Percentiles rank a stretch among this genome's conserved stretches.
phyloP scores from a whole-genome alignment of 345 rosid genomes.

The Durio zibethinus region DNA sequence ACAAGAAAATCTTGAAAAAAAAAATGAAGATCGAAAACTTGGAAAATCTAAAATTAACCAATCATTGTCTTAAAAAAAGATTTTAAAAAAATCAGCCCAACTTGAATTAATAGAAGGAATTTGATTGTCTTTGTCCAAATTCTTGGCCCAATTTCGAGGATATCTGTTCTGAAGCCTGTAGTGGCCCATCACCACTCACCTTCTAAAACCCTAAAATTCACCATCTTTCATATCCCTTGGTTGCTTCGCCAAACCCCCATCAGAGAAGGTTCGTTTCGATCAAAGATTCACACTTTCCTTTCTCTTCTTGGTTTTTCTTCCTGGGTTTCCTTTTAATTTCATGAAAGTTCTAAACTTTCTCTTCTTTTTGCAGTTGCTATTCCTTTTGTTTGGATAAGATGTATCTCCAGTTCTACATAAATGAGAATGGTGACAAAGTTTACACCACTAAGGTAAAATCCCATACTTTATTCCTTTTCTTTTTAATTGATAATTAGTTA shows the following conservation, averaged over 20 bases:
- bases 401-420: constrained; percentile 80
- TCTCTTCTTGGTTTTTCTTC: not conserved
- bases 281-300: not conserved
- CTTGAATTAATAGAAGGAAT: not conserved
- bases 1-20: too few species aligned
- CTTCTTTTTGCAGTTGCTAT: not conserved
- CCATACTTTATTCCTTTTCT: not conserved
- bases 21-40: too few species aligned
- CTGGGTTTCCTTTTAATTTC: constrained; percentile 5
- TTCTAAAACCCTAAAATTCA: not conserved
- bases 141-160: not conserved
- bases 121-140: not conserved
- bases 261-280: not conserved
- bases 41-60: too few species aligned
- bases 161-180: not conserved
- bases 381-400: constrained; percentile 21
- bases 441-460: constrained; percentile 69
- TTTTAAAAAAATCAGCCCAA: too few species aligned
- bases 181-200: not conserved
- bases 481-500: not conserved
- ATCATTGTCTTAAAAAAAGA: too few species aligned
- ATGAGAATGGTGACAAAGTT: constrained; percentile 76
- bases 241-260: not conserved
- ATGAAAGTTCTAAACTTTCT: constrained; percentile 1
- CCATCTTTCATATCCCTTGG: not conserved